These are phyloP conservation scores for Dipteronia sinensis DNA, from an alignment of 345 rosid genomes.

Conservation along the genomic window DNA sequence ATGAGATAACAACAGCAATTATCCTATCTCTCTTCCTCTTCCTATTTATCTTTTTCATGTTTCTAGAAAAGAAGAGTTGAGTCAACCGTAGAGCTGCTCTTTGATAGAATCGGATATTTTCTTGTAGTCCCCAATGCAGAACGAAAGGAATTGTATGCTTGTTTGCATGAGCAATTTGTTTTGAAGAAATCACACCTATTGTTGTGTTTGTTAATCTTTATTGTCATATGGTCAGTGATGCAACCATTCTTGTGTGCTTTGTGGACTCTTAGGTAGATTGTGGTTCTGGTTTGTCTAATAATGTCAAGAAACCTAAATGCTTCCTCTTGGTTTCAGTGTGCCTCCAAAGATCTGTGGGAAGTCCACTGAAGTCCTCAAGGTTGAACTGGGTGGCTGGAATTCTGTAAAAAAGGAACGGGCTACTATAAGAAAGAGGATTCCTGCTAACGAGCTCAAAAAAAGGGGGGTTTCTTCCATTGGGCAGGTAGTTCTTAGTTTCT, in stretches of 20 bases:
- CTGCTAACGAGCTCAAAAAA: constrained; percentile 25
- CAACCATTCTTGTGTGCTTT: neutral
- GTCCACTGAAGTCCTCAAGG: constrained; percentile 36
- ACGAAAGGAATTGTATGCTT: neutral
- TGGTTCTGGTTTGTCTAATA: neutral
- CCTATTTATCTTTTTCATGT: no score
- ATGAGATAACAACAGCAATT: no score
- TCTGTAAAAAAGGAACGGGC: constrained; percentile 49
- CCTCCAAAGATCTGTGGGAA: constrained; percentile 29
- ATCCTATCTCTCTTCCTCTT: no score
- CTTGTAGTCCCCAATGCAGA: neutral
- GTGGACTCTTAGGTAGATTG: neutral
- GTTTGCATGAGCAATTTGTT: neutral
- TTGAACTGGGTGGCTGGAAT: constrained; percentile 64
- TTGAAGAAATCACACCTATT: neutral
- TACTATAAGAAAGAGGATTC: constrained; percentile 23
- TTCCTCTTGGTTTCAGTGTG: constrained; percentile 40
- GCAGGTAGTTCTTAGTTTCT: constrained; percentile 38
- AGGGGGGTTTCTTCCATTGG: constrained; percentile 33
- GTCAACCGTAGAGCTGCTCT: no score
- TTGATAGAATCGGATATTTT: no score
- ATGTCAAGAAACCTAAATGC: neutral
- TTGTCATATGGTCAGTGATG: neutral
- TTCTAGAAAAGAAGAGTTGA: no score
- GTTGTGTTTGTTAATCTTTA: neutral